A percentile compares a stretch with the other conserved stretches of the same genome.
phyloP scores from a whole-genome alignment of 441 rosid genomes.

The Erodium trifolium region DNA sequence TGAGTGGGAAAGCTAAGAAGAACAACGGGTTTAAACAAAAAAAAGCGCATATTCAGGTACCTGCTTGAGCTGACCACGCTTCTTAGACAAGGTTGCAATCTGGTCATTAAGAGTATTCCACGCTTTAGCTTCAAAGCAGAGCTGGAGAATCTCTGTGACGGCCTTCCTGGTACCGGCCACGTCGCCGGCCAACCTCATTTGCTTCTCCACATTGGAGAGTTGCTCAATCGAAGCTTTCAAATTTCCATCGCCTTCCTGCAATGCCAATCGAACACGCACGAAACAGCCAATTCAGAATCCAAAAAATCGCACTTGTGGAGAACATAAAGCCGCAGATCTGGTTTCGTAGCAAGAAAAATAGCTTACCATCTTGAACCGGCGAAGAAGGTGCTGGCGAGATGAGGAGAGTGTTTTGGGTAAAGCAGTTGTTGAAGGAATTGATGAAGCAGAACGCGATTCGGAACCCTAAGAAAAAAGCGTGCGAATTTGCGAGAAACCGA shows the following conservation, averaged over 20 bases:
- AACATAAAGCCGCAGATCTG: neutral
- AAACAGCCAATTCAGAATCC: neutral
- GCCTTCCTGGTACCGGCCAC: conserved; percentile 80
- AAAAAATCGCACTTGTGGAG: neutral
- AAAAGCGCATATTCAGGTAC: conserved; percentile 21
- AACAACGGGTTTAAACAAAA: neutral
- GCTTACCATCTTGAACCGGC: neutral
- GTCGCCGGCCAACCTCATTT: conserved; percentile 78
- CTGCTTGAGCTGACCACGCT: conserved; percentile 96
- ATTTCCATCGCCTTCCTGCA: conserved; percentile 39
- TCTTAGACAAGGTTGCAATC: conserved; percentile 69
- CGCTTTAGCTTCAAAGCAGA: conserved; percentile 76
- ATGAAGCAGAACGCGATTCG: neutral
- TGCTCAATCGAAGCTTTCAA: conserved; percentile 67
- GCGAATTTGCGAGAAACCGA: neutral
- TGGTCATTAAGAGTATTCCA: conserved; percentile 86
- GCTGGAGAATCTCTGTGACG: conserved; percentile 59
- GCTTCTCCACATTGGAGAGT: conserved; percentile 83
- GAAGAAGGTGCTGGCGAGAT: too few species aligned
- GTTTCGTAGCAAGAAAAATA: neutral
- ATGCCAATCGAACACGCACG: neutral
- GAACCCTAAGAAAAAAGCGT: neutral
- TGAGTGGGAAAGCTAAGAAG: neutral
- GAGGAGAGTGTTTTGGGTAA: neutral
- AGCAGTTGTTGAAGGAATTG: neutral